Percentiles rank a stretch among this genome's conserved stretches.
Evolutionary conservation across 1,139 yeast species (phyloP).

Genomic region (Scheffersomyces titani): DNA sequence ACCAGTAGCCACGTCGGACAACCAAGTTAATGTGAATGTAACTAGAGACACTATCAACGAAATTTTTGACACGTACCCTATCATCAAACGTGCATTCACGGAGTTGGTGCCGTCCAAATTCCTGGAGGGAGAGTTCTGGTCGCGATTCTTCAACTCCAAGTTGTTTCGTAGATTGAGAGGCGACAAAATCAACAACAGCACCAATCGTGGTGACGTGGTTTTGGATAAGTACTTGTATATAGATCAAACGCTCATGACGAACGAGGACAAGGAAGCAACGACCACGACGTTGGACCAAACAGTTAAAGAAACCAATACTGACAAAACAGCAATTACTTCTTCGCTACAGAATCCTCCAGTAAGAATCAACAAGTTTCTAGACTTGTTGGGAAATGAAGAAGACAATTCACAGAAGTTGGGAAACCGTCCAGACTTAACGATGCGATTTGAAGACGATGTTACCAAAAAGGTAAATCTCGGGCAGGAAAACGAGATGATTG

Average conservation of each 20-base stretch:
- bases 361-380: slow-evolving; percentile 59
- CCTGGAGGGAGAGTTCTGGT: slow-evolving; percentile 93
- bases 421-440: slow-evolving; percentile 84
- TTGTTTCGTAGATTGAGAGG: slow-evolving; percentile 87
- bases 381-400: slow-evolving; percentile 76
- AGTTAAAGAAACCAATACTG: slow-evolving; percentile 9
- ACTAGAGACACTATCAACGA: slow-evolving; percentile 89
- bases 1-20: slow-evolving; percentile 88
- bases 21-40: slow-evolving; percentile 87
- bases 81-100: slow-evolving; percentile 84
- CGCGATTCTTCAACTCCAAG: slow-evolving; percentile 90
- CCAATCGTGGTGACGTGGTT: slow-evolving; percentile 80
- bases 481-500: slow-evolving; percentile 64
- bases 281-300: background rate
- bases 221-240: slow-evolving; percentile 79
- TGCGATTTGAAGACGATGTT: slow-evolving; percentile 67
- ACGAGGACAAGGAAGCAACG: slow-evolving; percentile 16
- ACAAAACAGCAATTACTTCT: slow-evolving; percentile 6
- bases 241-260: slow-evolving; percentile 51
- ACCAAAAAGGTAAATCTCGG: slow-evolving; percentile 16
- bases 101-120: slow-evolving; percentile 84
- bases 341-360: slow-evolving; percentile 26
- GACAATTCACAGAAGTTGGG: slow-evolving; percentile 81
- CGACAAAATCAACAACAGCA: slow-evolving; percentile 68
- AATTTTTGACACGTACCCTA: slow-evolving; percentile 90